Evolutionary conservation across 2,329 filamentous ascomycete species (phyloP).

Genomic region (Colletotrichum sp.): DNA sequence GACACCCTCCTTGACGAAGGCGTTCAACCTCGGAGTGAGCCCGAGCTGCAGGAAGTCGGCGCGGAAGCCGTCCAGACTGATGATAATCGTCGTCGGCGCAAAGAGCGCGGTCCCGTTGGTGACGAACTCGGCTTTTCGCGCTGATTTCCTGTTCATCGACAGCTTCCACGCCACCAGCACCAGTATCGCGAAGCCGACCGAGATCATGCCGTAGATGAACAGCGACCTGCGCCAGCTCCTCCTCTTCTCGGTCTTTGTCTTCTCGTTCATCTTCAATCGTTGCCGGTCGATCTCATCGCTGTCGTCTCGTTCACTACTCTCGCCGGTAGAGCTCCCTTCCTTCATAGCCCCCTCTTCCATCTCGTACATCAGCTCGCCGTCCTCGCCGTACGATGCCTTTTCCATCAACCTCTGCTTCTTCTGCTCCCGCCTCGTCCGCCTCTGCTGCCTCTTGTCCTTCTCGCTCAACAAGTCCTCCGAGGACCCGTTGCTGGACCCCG

Average conservation of each 20-base stretch:
- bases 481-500: constrained; percentile 43
- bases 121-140: constrained; percentile 39
- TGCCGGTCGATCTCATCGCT: constrained; percentile 63
- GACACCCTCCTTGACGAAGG: constrained; percentile 81
- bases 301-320: constrained; percentile 65
- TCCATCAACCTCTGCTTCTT: constrained; percentile 59
- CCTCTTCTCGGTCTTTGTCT: constrained; percentile 52
- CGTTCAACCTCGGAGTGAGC: constrained; percentile 81
- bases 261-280: constrained; percentile 52
- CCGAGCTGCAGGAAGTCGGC: constrained; percentile 89
- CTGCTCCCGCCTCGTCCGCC: constrained; percentile 55
- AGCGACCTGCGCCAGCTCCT: constrained; percentile 59
- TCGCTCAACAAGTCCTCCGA: constrained; percentile 54
- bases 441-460: constrained; percentile 54
- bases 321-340: constrained; percentile 68
- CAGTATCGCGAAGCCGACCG: constrained; percentile 60
- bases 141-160: constrained; percentile 49
- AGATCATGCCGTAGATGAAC: constrained; percentile 57
- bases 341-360: constrained; percentile 83
- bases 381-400: constrained; percentile 66
- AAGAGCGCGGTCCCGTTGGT: constrained; percentile 91
- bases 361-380: constrained; percentile 83
- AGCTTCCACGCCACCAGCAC: constrained; percentile 64
- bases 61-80: constrained; percentile 94
- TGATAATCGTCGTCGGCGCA: constrained; percentile 87